Evolutionary conservation across 495 filamentous ascomycete species (phyloP), one percentile per base, ranked within the genome.

Genomic region (Terfezia boudieri): DNA sequence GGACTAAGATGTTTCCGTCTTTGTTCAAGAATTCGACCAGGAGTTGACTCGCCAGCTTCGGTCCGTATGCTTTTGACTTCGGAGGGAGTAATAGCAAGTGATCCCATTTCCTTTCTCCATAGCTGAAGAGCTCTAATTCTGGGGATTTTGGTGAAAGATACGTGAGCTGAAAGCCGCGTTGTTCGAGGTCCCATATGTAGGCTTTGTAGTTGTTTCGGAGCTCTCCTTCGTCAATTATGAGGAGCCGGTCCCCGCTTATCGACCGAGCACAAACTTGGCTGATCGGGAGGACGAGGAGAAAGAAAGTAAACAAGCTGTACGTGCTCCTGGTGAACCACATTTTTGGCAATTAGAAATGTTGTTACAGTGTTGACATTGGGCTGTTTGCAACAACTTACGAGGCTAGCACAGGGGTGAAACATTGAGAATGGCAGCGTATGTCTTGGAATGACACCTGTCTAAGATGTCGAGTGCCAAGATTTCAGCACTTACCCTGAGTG

Each of bases 11-110:
- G 70, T 96, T 98, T 67, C 92, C 92, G 48, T 88, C 75, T 23
- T 80, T 77, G 69, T 90, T 87, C 68, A 92, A 70, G 73, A 94
- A 98, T 57, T 96, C 78, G 63, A 95, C 77, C 58, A 98, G 77
- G 61, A 81, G 71, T 60, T 85, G 83, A 41, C 89, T 83, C 36
- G 85, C 90, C 59, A 98, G 71, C 52, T 81, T 74, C 56, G 90
- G 90, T 36, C 90, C 90, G 54, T 93, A 80, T 46, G 85, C 85
- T 74, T 95, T 96, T 4, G 83, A 78, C 69, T 84, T 89, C 16
- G 81, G 74, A 23, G 90, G 90, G 36, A 96, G 76, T 56, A 98
- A 73, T 52, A 96, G 67, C 52, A 94, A 68, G 64, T 98, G 89
- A 71, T 95, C 90, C 67, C 87, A 94, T 57, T 77, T 75, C 66